These are phyloP conservation scores for Hypoxylon cercidicola DNA, from an alignment of 495 filamentous ascomycete species.

Conservation along the genomic window DNA sequence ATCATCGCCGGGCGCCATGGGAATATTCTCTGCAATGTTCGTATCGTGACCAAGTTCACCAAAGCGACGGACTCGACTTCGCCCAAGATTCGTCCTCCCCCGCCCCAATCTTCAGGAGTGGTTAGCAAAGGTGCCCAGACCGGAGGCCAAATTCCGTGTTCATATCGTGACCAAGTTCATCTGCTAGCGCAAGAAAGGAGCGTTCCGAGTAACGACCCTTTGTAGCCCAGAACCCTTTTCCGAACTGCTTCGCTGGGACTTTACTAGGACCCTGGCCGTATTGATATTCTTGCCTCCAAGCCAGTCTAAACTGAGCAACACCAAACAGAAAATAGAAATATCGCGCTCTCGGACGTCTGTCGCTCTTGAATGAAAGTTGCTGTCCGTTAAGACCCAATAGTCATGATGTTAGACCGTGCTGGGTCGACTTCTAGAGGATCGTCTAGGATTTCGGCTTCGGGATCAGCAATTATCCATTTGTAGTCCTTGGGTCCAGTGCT, in stretches of 20 bases:
- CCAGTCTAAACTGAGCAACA: slow-evolving; percentile 28
- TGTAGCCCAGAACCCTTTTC: slow-evolving; percentile 37
- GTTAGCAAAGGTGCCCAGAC: too few relatives aligned
- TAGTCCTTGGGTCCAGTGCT: slow-evolving; percentile 25
- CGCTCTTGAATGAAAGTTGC: slow-evolving; percentile 36
- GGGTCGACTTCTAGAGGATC: not conserved
- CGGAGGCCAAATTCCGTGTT: too few relatives aligned
- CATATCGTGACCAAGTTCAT: slow-evolving; percentile 41
- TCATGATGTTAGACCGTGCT: slow-evolving; percentile 3
- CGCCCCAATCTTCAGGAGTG: too few relatives aligned
- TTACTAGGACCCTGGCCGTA: slow-evolving; percentile 20
- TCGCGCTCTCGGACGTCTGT: slow-evolving; percentile 31
- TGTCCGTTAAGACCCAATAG: slow-evolving; percentile 24
- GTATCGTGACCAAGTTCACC: slow-evolving; percentile 39
- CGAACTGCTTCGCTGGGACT: slow-evolving; percentile 25
- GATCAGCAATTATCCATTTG: slow-evolving; percentile 25
- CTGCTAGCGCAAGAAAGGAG: slow-evolving; percentile 34
- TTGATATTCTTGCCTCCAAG: slow-evolving; percentile 32
- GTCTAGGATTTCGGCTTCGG: slow-evolving; percentile 14
- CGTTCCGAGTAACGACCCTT: slow-evolving; percentile 33
- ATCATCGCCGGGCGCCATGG: not conserved
- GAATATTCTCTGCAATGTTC: slow-evolving; percentile 27
- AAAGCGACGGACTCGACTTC: too few relatives aligned
- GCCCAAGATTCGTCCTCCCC: too few relatives aligned
- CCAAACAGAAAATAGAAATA: slow-evolving; percentile 40